Conservation (phyloP, 2,329 filamentous ascomycete genomes). For the Monosporascus sp. region DNA sequence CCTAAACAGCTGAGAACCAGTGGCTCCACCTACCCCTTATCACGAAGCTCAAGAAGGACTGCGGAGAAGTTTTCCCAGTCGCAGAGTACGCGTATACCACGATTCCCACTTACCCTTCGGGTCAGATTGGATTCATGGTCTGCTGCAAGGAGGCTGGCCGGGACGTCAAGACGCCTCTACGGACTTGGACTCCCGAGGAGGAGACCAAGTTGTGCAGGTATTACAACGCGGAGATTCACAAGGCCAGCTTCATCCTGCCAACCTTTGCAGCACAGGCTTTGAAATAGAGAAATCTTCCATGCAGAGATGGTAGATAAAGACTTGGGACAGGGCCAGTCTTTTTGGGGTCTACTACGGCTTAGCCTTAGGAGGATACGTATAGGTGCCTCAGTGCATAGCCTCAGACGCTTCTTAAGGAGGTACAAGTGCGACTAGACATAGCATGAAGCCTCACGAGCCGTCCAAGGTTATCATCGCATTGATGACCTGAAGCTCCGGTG, state of each 20-base stretch:
- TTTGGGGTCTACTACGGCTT: no score
- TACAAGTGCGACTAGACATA: no score
- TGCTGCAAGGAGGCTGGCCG: constrained; percentile 89
- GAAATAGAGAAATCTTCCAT: constrained; percentile 35
- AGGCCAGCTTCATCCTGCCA: constrained; percentile 87
- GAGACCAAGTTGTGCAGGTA: constrained; percentile 92
- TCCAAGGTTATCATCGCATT: no score
- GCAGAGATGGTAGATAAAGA: not conserved
- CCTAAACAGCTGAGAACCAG: constrained; percentile 81
- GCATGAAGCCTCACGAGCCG: no score
- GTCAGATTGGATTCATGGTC: constrained; percentile 99
- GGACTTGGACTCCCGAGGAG: constrained; percentile 77
- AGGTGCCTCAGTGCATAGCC: no score
- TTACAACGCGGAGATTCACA: constrained; percentile 96
- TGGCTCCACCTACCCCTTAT: constrained; percentile 97
- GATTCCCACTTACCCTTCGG: constrained; percentile 97
- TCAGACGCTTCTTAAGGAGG: no score
- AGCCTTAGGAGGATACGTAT: no score
- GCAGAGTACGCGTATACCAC: constrained; percentile 99
- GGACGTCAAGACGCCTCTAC: constrained; percentile 80
- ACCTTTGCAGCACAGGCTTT: constrained; percentile 83
- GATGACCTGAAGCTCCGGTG: not conserved
- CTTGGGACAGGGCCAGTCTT: no score
- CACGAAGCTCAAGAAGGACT: constrained; percentile 90
- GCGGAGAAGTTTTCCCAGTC: constrained; percentile 93